phyloP scores from a whole-genome alignment of 1,139 yeast genomes.

The Nakaseomyces sp. region DNA sequence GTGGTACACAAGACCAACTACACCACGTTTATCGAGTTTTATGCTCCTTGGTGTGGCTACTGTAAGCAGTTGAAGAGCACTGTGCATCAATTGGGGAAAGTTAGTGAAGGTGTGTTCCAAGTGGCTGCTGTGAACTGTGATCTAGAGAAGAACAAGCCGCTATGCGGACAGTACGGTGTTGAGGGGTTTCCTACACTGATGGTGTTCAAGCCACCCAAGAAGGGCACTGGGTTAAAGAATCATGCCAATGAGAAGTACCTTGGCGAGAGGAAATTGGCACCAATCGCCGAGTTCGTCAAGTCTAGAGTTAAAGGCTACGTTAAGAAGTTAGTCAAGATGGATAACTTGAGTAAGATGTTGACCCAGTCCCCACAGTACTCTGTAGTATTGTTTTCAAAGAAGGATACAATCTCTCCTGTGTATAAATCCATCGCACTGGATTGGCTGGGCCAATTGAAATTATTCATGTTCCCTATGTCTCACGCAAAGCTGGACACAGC shows the following conservation, averaged over 20 bases:
- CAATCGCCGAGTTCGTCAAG: constrained; percentile 50
- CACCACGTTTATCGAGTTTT: constrained; percentile 79
- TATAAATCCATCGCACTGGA: constrained; percentile 72
- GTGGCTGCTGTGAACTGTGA: constrained; percentile 90
- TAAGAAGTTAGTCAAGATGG: constrained; percentile 38
- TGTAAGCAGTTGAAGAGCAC: constrained; percentile 53
- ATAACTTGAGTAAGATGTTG: constrained; percentile 29
- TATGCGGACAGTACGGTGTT: constrained; percentile 61
- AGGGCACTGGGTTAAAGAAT: constrained; percentile 20
- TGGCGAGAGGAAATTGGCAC: constrained; percentile 58
- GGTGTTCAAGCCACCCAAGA: constrained; percentile 75
- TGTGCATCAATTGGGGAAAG: constrained; percentile 55
- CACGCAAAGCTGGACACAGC: constrained; percentile 7
- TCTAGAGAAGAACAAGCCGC: constrained; percentile 48
- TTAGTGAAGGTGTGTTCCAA: constrained; percentile 43
- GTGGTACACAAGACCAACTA: constrained; percentile 63
- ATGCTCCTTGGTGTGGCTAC: constrained; percentile 97
- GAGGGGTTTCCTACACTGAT: constrained; percentile 76
- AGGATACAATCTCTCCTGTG: constrained; percentile 47
- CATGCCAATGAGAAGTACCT: constrained; percentile 59
- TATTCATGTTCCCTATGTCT: constrained; percentile 24
- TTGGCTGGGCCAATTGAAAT: constrained; percentile 42
- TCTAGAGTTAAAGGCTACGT: constrained; percentile 68
- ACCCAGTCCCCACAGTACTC: constrained; percentile 21
- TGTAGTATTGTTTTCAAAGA: constrained; percentile 40